Evolutionary conservation across 1,284 basidiomycete genomes (phyloP).

Genomic region (Leccinum pseudoinsigne): DNA sequence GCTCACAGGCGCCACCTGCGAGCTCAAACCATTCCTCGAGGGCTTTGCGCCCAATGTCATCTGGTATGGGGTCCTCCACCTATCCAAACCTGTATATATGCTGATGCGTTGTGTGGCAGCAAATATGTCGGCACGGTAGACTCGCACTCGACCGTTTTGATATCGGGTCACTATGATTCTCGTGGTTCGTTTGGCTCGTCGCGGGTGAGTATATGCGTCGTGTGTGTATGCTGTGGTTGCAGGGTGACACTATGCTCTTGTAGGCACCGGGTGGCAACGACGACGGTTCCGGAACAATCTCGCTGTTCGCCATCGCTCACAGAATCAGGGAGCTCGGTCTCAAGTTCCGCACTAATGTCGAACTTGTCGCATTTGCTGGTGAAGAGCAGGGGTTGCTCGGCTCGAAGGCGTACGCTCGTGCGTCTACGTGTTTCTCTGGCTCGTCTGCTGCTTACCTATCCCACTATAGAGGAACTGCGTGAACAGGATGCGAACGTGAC

Average conservation of each 20-base stretch:
- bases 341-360: conserved; percentile 65
- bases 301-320: conserved; percentile 75
- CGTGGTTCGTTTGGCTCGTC: conserved; percentile 78
- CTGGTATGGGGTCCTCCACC: conserved; percentile 48
- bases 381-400: conserved; percentile 73
- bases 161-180: conserved; percentile 85
- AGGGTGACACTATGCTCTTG: background rate
- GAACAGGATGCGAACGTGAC: conserved; percentile 63
- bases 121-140: conserved; percentile 48
- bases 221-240: background rate
- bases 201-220: conserved; percentile 22
- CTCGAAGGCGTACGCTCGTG: conserved; percentile 66
- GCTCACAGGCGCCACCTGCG: conserved; percentile 70
- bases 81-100: background rate
- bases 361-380: conserved; percentile 69
- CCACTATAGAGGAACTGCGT: conserved; percentile 51
- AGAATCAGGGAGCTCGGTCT: conserved; percentile 63
- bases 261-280: conserved; percentile 62
- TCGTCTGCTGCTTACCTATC: background rate
- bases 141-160: conserved; percentile 58
- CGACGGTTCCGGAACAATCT: conserved; percentile 77
- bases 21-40: conserved; percentile 58
- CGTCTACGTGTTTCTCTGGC: background rate
- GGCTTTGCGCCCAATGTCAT: conserved; percentile 86
- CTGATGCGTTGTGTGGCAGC: conserved; percentile 35